These are phyloP conservation scores for Penicillium sp. DNA, from an alignment of 2,329 filamentous ascomycete species.

Conservation along the genomic window DNA sequence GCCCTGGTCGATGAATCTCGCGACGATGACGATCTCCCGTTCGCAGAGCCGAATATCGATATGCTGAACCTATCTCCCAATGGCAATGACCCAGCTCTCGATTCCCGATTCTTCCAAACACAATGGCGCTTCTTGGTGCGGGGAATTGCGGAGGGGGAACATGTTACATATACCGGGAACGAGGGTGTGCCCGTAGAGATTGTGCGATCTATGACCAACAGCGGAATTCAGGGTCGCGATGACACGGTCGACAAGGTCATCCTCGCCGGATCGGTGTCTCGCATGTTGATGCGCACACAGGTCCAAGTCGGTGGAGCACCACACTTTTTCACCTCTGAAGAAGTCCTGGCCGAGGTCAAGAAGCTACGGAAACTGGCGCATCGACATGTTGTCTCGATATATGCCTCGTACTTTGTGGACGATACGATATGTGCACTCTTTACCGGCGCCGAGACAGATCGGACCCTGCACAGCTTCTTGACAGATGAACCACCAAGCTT, in stretches of 20 bases:
- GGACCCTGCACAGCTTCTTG: constrained; percentile 43
- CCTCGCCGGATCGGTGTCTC: constrained; percentile 36
- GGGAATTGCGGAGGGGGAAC: constrained; percentile 54
- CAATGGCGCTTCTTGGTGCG: constrained; percentile 60
- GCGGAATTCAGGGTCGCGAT: constrained; percentile 33
- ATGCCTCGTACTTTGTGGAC: constrained; percentile 45
- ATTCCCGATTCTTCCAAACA: constrained; percentile 57
- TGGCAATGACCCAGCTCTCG: constrained; percentile 44
- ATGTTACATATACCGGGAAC: constrained; percentile 58
- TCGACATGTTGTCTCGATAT: constrained; percentile 45
- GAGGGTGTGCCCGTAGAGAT: constrained; percentile 61
- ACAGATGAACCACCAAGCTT: constrained; percentile 43
- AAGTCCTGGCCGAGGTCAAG: constrained; percentile 41
- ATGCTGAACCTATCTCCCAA: constrained; percentile 54
- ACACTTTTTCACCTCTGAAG: constrained; percentile 39
- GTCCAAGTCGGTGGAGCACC: constrained; percentile 38
- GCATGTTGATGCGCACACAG: constrained; percentile 38
- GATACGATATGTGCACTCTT: constrained; percentile 45
- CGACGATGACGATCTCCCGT: constrained; percentile 61
- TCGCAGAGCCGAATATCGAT: constrained; percentile 55
- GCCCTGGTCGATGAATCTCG: constrained; percentile 59
- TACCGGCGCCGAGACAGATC: constrained; percentile 39
- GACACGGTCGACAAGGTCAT: constrained; percentile 40
- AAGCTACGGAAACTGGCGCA: constrained; percentile 41
- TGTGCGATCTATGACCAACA: constrained; percentile 41